Base-by-base conservation (phyloP, 805 yeast genomes). In the Komagataella populi region DNA sequence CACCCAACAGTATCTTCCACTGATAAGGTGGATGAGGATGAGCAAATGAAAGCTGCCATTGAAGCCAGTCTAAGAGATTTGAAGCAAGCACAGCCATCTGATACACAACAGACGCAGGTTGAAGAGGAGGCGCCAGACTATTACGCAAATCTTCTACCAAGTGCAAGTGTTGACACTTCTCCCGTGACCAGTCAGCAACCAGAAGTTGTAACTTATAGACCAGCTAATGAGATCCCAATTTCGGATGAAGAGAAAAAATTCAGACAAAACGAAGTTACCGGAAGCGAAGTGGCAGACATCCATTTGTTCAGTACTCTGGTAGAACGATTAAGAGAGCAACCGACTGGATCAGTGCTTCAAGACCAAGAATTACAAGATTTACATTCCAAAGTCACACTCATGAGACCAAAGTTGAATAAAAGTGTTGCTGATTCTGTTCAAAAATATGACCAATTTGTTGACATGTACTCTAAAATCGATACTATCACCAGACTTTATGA, bases 41-140 rank as follows among this genome's bases (percentile, higher is more conserved):
- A 84, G 44, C 96, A 88, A 44, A 77, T 91, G 81, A 86, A 81
- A 63, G 95, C 93, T 0, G 99, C 98, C 0, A 91, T 93, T 53
- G 96, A 85, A 14, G 96, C 96, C 0, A 87, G 96, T 64, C 71
- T 93, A 55, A 74, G 74, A 50, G 97, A 90, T 53, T 73, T 84
- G 62, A 78, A 84, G 56, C 62, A 8, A n/a, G 6, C 48, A 18
- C 44, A 48, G 43, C 18, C 48, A 50, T 30, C 43, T 3, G 14
- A 47, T n/a, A 7, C 48, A n/a, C 48, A 50, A n/a, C 48, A 50
- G 18, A 43, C 50, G n/a, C 36, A 23, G 24, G 30, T 45, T 4
- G 49, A 45, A 6, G 20, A 43, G 6, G 44, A 46, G 4, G 50
- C 46, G 5, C 45, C 51, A 7, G 50, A 51, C 44, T 52, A 57